Evolutionary conservation across 345 rosid species (phyloP).

Genomic region (Aurinia saxatilis): DNA sequence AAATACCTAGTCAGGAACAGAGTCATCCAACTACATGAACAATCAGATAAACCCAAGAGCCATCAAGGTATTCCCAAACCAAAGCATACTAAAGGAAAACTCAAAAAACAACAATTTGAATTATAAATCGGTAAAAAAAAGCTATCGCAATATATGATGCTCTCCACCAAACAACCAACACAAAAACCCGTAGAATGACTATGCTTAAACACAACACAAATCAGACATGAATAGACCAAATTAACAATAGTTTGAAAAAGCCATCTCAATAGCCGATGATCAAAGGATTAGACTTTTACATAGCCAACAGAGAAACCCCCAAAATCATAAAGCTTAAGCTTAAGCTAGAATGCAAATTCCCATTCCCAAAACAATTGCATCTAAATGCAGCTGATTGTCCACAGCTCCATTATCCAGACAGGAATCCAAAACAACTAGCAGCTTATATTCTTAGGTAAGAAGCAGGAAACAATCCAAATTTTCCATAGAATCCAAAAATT

Average conservation of each 20-base stretch:
- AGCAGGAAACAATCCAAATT: not conserved
- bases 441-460: not conserved
- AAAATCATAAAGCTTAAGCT: not conserved
- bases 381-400: not conserved
- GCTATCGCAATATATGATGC: not conserved
- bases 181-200: not conserved
- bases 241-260: too few relatives aligned
- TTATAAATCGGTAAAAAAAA: not conserved
- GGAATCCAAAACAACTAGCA: not conserved
- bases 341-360: not conserved
- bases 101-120: not conserved
- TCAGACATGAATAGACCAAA: not conserved
- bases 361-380: constrained; percentile 1
- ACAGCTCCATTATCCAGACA: too few relatives aligned
- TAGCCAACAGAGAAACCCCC: not conserved
- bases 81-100: not conserved
- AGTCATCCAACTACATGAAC: not conserved
- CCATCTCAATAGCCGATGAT: too few relatives aligned
- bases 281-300: not conserved
- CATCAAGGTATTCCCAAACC: not conserved
- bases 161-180: not conserved
- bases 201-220: not conserved
- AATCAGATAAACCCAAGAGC: not conserved
- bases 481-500: not conserved
- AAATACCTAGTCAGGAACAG: constrained; percentile 9